Evolutionary conservation across 306 rosid species (phyloP), one percentile per base, ranked within the genome.

Genomic region (Sindora glabra): DNA sequence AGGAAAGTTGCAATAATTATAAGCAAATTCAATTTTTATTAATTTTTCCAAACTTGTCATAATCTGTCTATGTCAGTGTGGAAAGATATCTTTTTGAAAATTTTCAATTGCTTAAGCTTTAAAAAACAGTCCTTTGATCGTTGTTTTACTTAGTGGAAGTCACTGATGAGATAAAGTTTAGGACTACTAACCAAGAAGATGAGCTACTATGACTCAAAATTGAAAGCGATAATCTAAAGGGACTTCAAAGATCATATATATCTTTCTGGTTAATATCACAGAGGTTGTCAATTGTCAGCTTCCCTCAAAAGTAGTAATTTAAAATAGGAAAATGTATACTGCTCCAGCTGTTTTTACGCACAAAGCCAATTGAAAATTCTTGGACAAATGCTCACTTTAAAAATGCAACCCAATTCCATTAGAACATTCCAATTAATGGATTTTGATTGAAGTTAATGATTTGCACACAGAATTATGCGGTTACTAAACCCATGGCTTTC

Each of bases 71-170:
- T 59, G 33, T 62, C 58, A 67, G 46, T 56, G 65, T 56, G 65
- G 78, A 90, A 84, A 75, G 78, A 79, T 70, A 30, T 16, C 44
- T 71, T 13, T 75, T 67, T 74, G 63, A 60, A 33, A 74, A 29
- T 56, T 71, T 60, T 62, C 30, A 51, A 59, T 90, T 87, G 96
- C 95, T 90, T 87, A 40, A 87, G 91, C 95, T 96, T 79, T 59
- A 90, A 90, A 83, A 44, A 83, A 44, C 21, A 58, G 86, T 83
- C 76, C 58, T 67, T 50, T 56, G 75, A 68, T 36, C 71, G 54
- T 32, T 50, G 10, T 48, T 52, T 41, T 59, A 42, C 81, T 77
- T 60, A 24, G 57, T 65, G 83, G 78, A 64, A 67, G 60, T 69
- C 80, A 69, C 75, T 75, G 66, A 58, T 75, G 66, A 58, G 27